Evolutionary conservation across 169 alveolate species (phyloP).

Genomic region (Babesia bigemina): DNA sequence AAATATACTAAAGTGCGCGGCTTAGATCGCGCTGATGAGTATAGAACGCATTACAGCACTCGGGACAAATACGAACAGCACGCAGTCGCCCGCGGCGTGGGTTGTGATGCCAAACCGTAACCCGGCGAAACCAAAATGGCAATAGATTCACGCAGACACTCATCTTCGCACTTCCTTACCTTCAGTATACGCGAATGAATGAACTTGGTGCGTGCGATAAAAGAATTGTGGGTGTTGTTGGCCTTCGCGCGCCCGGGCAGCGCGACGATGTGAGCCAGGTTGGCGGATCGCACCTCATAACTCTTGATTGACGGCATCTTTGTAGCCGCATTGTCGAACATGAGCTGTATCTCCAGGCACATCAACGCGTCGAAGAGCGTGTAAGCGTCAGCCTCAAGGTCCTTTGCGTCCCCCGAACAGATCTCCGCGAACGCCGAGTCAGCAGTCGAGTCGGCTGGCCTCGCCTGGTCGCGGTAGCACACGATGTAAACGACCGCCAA

Average conservation of each 20-base stretch:
- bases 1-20: no score
- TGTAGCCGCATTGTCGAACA: constrained; percentile 73
- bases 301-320: constrained; percentile 10
- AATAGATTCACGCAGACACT: no score
- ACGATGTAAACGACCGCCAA: constrained; percentile 73
- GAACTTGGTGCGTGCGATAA: constrained; percentile 75
- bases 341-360: constrained; percentile 76
- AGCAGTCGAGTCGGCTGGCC: neutral
- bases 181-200: constrained; percentile 68
- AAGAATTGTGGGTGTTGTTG: constrained; percentile 60
- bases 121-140: no score
- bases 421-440: constrained; percentile 16
- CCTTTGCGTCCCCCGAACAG: constrained; percentile 44
- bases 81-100: no score
- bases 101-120: no score
- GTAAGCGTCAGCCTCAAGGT: constrained; percentile 82
- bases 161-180: neutral
- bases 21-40: no score
- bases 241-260: neutral
- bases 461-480: constrained; percentile 60
- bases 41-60: no score
- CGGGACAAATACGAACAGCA: no score
- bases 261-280: constrained; percentile 4
- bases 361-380: constrained; percentile 77
- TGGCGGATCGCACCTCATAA: constrained; percentile 24